Conservation (phyloP, 345 rosid species). For the Heritiera fomes region DNA sequence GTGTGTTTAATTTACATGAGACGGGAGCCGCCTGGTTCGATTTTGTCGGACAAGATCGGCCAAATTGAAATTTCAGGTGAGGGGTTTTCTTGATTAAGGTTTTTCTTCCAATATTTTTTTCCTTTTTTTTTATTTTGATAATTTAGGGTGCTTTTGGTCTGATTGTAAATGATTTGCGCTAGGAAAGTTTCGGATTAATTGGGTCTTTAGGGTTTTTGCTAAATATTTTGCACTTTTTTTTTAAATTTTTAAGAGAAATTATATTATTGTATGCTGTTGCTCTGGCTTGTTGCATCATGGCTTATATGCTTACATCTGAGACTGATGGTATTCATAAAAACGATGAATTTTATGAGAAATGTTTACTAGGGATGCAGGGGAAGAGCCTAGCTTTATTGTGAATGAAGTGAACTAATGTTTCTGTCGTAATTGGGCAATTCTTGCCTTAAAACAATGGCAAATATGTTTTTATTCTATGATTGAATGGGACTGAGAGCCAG, state of each 20-base stretch:
- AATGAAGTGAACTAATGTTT: neutral
- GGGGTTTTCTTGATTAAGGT: constrained; percentile 7
- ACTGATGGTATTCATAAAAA: neutral
- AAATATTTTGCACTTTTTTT: neutral
- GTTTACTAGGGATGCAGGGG: neutral
- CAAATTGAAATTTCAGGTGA: constrained; percentile 21
- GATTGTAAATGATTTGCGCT: neutral
- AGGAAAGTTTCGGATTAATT: neutral
- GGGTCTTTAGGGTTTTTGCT: constrained; percentile 13
- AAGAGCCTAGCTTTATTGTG: neutral
- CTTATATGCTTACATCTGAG: neutral
- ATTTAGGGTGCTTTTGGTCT: neutral
- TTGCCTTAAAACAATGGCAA: neutral
- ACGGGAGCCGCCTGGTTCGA: constrained; percentile 30
- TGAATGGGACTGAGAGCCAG: neutral
- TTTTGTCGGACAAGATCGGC: constrained; percentile 26
- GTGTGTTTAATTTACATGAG: constrained; percentile 1
- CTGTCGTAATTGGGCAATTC: neutral
- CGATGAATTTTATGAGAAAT: neutral
- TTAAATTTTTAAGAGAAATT: neutral
- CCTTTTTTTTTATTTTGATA: neutral
- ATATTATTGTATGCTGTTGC: neutral
- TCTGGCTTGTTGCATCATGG: neutral
- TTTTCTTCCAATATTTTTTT: neutral
- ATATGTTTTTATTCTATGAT: neutral